These are phyloP conservation scores for Sarocladium kiliense DNA, from an alignment of 2,329 filamentous ascomycete species.

Conservation along the genomic window DNA sequence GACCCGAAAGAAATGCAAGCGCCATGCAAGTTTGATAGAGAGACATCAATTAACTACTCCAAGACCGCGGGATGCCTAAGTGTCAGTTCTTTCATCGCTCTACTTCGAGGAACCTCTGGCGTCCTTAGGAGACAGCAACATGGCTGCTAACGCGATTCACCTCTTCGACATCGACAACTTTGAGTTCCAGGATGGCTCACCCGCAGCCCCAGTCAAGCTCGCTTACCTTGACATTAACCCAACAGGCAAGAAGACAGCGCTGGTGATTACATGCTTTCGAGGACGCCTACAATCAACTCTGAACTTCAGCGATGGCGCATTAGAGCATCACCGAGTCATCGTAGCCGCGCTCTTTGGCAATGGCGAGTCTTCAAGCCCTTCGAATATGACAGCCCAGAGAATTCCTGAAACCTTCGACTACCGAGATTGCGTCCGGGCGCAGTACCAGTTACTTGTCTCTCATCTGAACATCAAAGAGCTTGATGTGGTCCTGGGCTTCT, in stretches of 20 bases:
- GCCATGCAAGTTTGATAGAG: no score
- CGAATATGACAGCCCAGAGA: conserved; percentile 22
- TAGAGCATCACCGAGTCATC: conserved; percentile 38
- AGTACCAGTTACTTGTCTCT: conserved; percentile 31
- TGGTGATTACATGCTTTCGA: conserved; percentile 51
- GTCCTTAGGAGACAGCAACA: neutral
- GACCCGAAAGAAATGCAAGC: neutral
- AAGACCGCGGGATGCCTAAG: no score
- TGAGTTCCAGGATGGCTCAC: conserved; percentile 24
- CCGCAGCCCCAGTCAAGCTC: conserved; percentile 22
- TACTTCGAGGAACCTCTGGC: no score
- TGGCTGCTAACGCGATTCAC: conserved; percentile 12
- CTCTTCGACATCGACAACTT: conserved; percentile 30
- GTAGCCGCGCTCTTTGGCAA: conserved; percentile 42
- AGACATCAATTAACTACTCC: no score
- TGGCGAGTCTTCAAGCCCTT: conserved; percentile 41
- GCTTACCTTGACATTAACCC: conserved; percentile 22
- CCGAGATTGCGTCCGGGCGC: conserved; percentile 36
- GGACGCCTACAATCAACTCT: conserved; percentile 44
- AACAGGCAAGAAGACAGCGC: conserved; percentile 29
- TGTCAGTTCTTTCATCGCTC: no score
- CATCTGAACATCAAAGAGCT: conserved; percentile 28
- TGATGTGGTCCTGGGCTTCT: conserved; percentile 39
- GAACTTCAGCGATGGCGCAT: conserved; percentile 36
- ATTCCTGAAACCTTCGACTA: conserved; percentile 33